Evolutionary conservation across 805 yeast genomes (phyloP).

Genomic region (Kazachstania viticola): DNA sequence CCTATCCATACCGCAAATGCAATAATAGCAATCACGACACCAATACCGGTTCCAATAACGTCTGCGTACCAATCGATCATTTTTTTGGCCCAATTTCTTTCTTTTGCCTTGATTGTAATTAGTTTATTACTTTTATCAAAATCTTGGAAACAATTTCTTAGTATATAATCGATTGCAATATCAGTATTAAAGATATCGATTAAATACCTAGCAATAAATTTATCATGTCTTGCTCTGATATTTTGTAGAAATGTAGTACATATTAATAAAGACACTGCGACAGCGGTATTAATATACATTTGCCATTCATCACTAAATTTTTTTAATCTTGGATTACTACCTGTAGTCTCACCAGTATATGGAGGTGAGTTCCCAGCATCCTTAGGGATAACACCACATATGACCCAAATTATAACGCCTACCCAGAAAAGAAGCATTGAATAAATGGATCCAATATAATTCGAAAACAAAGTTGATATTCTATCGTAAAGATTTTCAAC

Average conservation of each 20-base stretch:
- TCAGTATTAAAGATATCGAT: slow-evolving; percentile 18
- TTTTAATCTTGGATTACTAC: slow-evolving; percentile 13
- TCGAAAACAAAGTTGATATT: slow-evolving; percentile 18
- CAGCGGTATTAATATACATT: slow-evolving; percentile 32
- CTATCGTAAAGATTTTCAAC: slow-evolving; percentile 27
- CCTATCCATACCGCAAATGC: slow-evolving; percentile 30
- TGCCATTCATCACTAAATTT: slow-evolving; percentile 31
- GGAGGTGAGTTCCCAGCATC: slow-evolving; percentile 20
- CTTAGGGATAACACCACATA: slow-evolving; percentile 25
- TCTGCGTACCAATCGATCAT: slow-evolving; percentile 31
- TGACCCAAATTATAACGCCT: slow-evolving; percentile 30
- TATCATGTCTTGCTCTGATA: slow-evolving; percentile 30
- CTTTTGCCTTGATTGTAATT: slow-evolving; percentile 10
- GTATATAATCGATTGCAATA: slow-evolving; percentile 19
- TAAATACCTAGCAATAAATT: slow-evolving; percentile 17
- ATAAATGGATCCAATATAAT: slow-evolving; percentile 25
- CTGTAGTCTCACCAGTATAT: slow-evolving; percentile 16
- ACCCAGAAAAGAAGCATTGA: slow-evolving; percentile 28
- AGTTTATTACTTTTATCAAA: slow-evolving; percentile 17
- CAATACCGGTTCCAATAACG: slow-evolving; percentile 33
- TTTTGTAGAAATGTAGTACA: slow-evolving; percentile 31
- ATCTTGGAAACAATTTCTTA: slow-evolving; percentile 14
- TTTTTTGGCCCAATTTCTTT: slow-evolving; percentile 13
- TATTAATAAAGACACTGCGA: slow-evolving; percentile 28
- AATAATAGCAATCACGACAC: slow-evolving; percentile 24